Evolutionary conservation across 2,329 filamentous ascomycete species (phyloP).

Genomic region (Fusarium sp.): DNA sequence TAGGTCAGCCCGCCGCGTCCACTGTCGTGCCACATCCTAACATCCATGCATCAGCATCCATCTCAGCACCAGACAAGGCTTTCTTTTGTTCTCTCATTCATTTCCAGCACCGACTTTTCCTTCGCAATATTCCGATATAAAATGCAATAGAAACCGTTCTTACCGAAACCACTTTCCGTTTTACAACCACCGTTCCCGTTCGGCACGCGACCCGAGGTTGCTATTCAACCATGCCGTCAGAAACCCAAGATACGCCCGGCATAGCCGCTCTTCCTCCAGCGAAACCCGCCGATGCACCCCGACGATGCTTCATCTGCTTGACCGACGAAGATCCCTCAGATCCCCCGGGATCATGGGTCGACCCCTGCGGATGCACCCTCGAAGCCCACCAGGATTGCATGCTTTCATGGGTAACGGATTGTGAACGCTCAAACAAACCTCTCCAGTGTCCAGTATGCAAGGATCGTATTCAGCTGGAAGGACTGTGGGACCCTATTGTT

Average conservation of each 20-base stretch:
- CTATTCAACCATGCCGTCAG: conserved; percentile 28
- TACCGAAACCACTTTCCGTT: neutral
- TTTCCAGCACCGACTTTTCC: neutral
- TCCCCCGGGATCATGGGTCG: conserved; percentile 75
- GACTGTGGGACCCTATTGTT: conserved; percentile 79
- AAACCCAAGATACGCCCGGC: conserved; percentile 11
- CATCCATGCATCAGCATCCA: conserved; percentile 12
- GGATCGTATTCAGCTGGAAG: conserved; percentile 78
- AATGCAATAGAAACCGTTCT: conserved; percentile 18
- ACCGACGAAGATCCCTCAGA: conserved; percentile 64
- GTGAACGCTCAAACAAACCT: conserved; percentile 74
- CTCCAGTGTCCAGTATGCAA: conserved; percentile 93
- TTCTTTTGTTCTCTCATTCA: neutral
- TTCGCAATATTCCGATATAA: neutral
- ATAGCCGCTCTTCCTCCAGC: neutral
- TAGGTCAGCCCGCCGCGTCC: conserved; percentile 19
- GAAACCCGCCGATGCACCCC: conserved; percentile 45
- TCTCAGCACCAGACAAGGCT: conserved; percentile 16
- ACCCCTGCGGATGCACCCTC: conserved; percentile 89
- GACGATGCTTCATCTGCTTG: conserved; percentile 73
- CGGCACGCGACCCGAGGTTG: conserved; percentile 32
- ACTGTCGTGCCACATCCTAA: conserved; percentile 18
- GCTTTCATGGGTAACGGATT: conserved; percentile 92
- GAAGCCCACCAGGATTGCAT: conserved; percentile 92
- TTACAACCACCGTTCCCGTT: neutral